Conservation (phyloP, 148 eudicot genomes). For the Euryodendron excelsum region DNA sequence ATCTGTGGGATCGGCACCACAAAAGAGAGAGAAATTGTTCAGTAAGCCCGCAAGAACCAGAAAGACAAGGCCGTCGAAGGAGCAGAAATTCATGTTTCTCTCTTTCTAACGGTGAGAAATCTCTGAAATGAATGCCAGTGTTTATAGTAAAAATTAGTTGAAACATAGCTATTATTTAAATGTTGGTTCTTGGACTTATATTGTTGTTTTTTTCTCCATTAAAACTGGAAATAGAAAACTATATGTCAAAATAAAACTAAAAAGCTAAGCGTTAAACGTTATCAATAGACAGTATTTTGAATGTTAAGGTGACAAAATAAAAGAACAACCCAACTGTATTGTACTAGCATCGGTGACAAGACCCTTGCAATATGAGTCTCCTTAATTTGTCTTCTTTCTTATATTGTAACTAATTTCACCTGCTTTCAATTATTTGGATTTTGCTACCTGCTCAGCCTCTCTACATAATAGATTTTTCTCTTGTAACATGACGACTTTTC, state of each 20-base stretch:
- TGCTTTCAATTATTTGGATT: neutral
- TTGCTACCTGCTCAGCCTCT: neutral
- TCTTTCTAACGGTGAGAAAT: neutral
- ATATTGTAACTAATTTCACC: neutral
- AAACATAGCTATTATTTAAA: too few species aligned
- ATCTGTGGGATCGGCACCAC: slow-evolving; percentile 13
- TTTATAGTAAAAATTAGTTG: neutral
- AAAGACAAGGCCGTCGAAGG: neutral
- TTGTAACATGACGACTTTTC: neutral
- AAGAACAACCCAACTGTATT: neutral
- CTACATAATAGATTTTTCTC: too few species aligned
- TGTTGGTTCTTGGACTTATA: neutral
- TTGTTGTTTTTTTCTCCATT: neutral
- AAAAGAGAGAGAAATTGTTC: neutral
- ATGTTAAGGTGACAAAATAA: neutral
- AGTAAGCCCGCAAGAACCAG: neutral
- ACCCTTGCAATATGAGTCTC: neutral
- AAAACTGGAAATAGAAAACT: neutral
- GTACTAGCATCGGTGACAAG: neutral
- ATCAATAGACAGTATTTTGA: neutral
- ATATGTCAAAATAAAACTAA: neutral
- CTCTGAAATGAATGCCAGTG: neutral
- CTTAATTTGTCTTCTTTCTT: neutral
- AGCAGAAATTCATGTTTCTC: neutral
- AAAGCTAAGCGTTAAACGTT: neutral